Base-by-base conservation (phyloP, 805 yeast genomes). In the Trichomonascus vanleenenianus region DNA sequence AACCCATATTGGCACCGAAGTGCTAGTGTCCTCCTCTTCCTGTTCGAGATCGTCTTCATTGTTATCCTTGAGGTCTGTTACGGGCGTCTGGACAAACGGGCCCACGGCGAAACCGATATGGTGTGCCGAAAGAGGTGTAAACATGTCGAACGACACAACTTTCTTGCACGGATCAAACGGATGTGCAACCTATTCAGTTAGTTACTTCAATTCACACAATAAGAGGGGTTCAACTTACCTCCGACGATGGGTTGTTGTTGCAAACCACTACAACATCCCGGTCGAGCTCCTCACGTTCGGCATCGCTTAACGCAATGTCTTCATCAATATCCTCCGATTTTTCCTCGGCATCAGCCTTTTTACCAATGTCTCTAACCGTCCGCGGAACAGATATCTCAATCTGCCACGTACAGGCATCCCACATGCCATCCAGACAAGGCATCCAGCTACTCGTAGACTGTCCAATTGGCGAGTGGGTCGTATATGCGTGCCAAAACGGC, bases 51-150 rank as follows among this genome's bases (percentile, higher is more conserved):
- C 39, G 15, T 61, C 61, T 10, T 53, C 56, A 9, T 50, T 56
- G 8, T 52, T 51, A 14, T 63, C 65, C 40, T 58, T 67, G 25
- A 65, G 55, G 38, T 72, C 76, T 6, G 79, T 62, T 27, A 87
- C 56, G 0, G 79, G 76, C 2, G 79, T 66, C 44, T 76, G 75
- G 36, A 81, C 80, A 61, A 91, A 93, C 2, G 95, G 82, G 0
- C 97, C 98, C 3, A 88, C 76, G 0, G 95, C 89, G 81, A 95
- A 93, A 0, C 97, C 97, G 16, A 93, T 72, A 62, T 91, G 97
- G 54, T 89, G 97, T 0, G 98, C 86, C 32, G 95, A 82, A 1
- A 87, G 83, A 0, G 97, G 96, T 45, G 81, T 85, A 58, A 81
- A 81, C 7, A 85, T 67, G 12, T 81, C 78, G 71, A 81, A 91